These are phyloP conservation scores for Schoenoplectus tabernaemontani DNA, from an alignment of 202 grass and related monocot genomes.

Conservation along the genomic window DNA sequence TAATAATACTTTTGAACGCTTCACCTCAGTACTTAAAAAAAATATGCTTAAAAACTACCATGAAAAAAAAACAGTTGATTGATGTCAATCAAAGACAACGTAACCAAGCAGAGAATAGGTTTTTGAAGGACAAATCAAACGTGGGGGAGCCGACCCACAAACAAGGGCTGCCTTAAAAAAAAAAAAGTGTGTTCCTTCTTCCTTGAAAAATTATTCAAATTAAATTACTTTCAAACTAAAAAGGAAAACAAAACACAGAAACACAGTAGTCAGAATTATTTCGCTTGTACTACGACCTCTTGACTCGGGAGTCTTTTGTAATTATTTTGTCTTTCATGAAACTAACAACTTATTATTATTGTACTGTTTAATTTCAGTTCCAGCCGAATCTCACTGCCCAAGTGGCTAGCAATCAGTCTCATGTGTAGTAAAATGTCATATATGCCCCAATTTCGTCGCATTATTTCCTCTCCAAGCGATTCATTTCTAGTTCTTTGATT, in stretches of 20 bases:
- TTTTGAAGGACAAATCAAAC: not conserved
- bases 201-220: not conserved
- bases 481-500: not conserved
- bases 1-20: too few species aligned
- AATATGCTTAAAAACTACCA: too few species aligned
- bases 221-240: too few species aligned
- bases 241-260: too few species aligned
- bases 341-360: constrained; percentile 3
- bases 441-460: not conserved
- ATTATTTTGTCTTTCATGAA: not conserved
- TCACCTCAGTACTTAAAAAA: too few species aligned
- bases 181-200: too few species aligned
- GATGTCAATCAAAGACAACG: not conserved
- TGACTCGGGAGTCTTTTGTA: not conserved
- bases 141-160: not conserved
- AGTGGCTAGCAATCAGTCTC: not conserved
- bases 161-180: not conserved
- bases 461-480: not conserved
- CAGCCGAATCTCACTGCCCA: not conserved
- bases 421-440: not conserved
- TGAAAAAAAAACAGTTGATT: too few species aligned
- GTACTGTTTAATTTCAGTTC: not conserved
- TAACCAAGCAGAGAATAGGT: not conserved
- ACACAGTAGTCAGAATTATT: too few species aligned
- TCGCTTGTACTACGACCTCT: too few species aligned